A percentile compares a stretch with the other conserved stretches of the same genome.
phyloP scores from a whole-genome alignment of 1,139 yeast genomes.

The Blastobotrys indianensis region DNA sequence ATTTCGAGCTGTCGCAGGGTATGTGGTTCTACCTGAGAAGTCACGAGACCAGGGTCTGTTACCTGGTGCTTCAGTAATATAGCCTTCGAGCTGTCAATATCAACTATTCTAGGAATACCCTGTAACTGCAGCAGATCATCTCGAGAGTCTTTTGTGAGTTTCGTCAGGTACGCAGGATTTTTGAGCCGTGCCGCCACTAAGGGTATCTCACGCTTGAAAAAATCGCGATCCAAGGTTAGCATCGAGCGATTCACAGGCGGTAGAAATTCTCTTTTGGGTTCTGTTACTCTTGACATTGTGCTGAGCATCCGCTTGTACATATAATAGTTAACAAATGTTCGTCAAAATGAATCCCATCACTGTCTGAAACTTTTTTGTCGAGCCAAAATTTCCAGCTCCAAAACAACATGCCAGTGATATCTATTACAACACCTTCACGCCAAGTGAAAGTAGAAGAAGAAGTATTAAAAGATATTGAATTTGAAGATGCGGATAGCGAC shows the following conservation, averaged over 20 bases:
- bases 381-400: too few species aligned
- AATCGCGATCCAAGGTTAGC: slow-evolving; percentile 57
- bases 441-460: slow-evolving; percentile 2
- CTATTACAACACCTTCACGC: slow-evolving; percentile 12
- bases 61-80: slow-evolving; percentile 57
- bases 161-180: slow-evolving; percentile 52
- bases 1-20: slow-evolving; percentile 45
- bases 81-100: slow-evolving; percentile 42
- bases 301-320: not conserved
- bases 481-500: slow-evolving; percentile 17
- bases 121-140: slow-evolving; percentile 57
- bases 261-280: slow-evolving; percentile 15
- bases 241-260: slow-evolving; percentile 70
- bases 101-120: slow-evolving; percentile 58
- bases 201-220: slow-evolving; percentile 51
- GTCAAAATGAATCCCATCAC: not conserved
- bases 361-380: not conserved
- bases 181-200: slow-evolving; percentile 64
- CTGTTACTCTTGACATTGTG: not conserved
- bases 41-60: slow-evolving; percentile 37
- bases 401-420: slow-evolving; percentile 12
- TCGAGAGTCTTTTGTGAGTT: slow-evolving; percentile 45
- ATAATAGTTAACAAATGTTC: slow-evolving; percentile 2
- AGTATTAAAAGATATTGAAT: slow-evolving; percentile 12
- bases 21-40: slow-evolving; percentile 37